These are phyloP conservation scores for Oryza glaberrima DNA, from an alignment of 176 grass and related monocot genomes.

Conservation along the genomic window DNA sequence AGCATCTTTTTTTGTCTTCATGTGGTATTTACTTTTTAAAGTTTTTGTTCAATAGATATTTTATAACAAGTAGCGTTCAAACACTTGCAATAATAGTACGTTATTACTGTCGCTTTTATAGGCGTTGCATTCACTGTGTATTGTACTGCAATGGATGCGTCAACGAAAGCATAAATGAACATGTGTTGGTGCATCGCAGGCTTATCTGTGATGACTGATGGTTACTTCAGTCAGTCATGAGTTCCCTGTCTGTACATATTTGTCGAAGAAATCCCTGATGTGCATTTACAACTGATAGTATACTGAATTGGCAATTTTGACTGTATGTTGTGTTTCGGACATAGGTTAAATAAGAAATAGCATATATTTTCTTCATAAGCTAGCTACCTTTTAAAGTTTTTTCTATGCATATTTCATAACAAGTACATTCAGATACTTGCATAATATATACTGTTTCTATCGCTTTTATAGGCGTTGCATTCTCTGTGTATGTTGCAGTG, in stretches of 20 bases:
- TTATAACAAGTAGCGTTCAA: background rate
- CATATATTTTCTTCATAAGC: background rate
- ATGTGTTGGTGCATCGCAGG: slow-evolving; percentile 45
- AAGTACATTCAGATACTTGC: background rate
- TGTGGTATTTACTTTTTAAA: too few relatives aligned
- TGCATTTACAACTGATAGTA: background rate
- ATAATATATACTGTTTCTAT: background rate
- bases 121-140: slow-evolving; percentile 56
- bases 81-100: background rate
- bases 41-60: background rate
- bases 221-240: background rate
- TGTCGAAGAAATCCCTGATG: background rate
- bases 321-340: background rate
- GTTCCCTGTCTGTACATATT: slow-evolving; percentile 22
- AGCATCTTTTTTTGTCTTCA: too few relatives aligned
- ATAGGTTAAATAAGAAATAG: background rate
- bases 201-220: slow-evolving; percentile 14
- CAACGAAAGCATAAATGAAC: slow-evolving; percentile 61
- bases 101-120: slow-evolving; percentile 49
- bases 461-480: slow-evolving; percentile 71
- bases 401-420: background rate
- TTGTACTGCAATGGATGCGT: slow-evolving; percentile 52
- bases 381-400: background rate
- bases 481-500: slow-evolving; percentile 47
- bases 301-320: background rate